phyloP scores from a whole-genome alignment of 257 asterid species.

The Gentiana straminea region DNA sequence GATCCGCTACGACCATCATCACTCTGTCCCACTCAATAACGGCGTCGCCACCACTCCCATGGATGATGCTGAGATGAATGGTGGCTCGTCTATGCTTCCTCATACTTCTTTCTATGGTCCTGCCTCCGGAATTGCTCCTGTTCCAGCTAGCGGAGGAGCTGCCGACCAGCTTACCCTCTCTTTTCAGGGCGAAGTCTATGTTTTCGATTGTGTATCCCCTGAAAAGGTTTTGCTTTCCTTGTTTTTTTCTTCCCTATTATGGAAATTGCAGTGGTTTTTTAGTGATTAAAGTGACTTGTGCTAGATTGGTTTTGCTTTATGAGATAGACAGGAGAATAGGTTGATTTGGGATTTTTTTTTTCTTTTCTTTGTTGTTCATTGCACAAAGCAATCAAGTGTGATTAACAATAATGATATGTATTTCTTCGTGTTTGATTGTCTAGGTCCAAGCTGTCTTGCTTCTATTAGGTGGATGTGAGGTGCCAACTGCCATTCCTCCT shows the following conservation, averaged over 20 bases:
- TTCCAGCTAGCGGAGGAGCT: conserved; percentile 33
- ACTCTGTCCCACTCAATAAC: conserved; percentile 55
- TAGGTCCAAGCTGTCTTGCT: conserved; percentile 89
- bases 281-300: neutral
- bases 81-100: conserved; percentile 30
- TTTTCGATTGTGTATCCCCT: conserved; percentile 84
- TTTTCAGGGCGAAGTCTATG: conserved; percentile 93
- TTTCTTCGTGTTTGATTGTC: conserved; percentile 6
- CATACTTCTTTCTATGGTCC: conserved; percentile 39
- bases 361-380: neutral
- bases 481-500: conserved; percentile 61
- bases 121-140: conserved; percentile 31
- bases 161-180: conserved; percentile 94
- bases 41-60: conserved; percentile 10
- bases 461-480: conserved; percentile 86
- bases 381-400: too few relatives aligned
- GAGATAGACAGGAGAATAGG: too few relatives aligned
- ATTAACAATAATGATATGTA: too few relatives aligned
- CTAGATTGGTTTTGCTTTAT: neutral
- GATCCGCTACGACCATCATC: conserved; percentile 55
- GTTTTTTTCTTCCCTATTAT: neutral
- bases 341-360: neutral
- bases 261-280: neutral
- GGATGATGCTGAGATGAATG: conserved; percentile 25
- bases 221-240: conserved; percentile 48